Conservation (phyloP, 768 basidiomycete genomes). For the Coprinellus micaceus region DNA sequence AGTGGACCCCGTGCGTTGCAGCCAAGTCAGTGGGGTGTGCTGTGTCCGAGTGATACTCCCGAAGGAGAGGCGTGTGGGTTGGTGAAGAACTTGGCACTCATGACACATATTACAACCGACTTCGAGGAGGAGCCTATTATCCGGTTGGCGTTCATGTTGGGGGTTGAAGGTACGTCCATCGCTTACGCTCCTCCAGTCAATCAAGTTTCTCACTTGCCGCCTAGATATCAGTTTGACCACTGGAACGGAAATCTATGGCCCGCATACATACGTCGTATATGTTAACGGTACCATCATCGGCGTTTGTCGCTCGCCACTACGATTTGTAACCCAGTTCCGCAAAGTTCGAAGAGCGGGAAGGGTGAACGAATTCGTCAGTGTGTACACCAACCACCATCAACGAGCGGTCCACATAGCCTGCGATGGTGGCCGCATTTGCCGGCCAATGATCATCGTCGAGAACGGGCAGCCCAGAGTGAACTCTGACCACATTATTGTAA, state of each 20-base stretch:
- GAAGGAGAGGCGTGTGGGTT: conserved; percentile 99
- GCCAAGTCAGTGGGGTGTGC: conserved; percentile 98
- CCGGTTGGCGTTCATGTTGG: conserved; percentile 88
- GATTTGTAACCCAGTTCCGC: conserved; percentile 88
- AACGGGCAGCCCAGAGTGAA: conserved; percentile 71
- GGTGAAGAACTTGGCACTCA: conserved; percentile 96
- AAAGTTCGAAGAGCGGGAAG: conserved; percentile 88
- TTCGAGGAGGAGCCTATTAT: conserved; percentile 95
- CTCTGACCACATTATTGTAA: conserved; percentile 74
- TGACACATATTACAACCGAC: conserved; percentile 99
- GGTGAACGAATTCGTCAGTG: conserved; percentile 93
- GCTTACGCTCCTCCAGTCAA: neutral
- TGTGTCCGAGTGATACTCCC: conserved; percentile 97
- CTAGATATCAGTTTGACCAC: conserved; percentile 87
- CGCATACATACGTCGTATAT: conserved; percentile 89
- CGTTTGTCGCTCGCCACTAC: conserved; percentile 77
- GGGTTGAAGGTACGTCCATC: conserved; percentile 76
- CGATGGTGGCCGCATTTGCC: conserved; percentile 96
- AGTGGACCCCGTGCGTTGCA: conserved; percentile 96
- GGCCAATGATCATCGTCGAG: conserved; percentile 96
- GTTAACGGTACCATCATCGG: conserved; percentile 97
- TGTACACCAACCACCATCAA: conserved; percentile 96
- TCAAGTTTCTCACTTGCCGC: neutral
- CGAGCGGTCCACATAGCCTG: conserved; percentile 92
- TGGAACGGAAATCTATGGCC: conserved; percentile 94